phyloP scores from a whole-genome alignment of 2,329 filamentous ascomycete species.

The Endoconidiophora polonica region DNA sequence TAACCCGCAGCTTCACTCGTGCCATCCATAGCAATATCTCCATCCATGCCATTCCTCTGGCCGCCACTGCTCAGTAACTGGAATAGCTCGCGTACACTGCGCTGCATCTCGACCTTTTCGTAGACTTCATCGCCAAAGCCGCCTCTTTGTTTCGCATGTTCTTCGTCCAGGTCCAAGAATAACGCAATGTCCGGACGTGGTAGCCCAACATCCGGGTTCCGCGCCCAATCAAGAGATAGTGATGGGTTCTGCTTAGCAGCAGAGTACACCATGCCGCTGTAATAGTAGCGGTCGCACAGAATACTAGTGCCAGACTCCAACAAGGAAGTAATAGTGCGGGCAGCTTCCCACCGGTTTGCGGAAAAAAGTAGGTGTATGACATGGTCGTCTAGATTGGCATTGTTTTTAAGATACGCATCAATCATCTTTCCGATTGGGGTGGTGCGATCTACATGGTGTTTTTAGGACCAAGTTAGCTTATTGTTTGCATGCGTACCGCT shows the following conservation, averaged over 20 bases:
- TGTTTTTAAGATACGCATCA: constrained; percentile 59
- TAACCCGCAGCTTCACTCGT: constrained; percentile 7
- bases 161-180: constrained; percentile 68
- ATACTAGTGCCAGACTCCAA: constrained; percentile 55
- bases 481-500: background rate
- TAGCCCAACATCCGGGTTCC: constrained; percentile 68
- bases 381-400: constrained; percentile 65
- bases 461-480: background rate
- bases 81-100: constrained; percentile 60
- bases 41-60: constrained; percentile 15
- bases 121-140: constrained; percentile 83
- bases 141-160: constrained; percentile 56
- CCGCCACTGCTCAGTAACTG: constrained; percentile 20
- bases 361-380: constrained; percentile 81
- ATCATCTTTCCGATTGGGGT: constrained; percentile 82
- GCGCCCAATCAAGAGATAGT: constrained; percentile 63
- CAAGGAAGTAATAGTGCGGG: constrained; percentile 30
- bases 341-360: constrained; percentile 75
- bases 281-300: constrained; percentile 85
- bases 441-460: constrained; percentile 44
- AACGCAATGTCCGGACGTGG: constrained; percentile 76
- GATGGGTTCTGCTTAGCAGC: constrained; percentile 65
- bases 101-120: constrained; percentile 71
- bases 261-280: constrained; percentile 84
- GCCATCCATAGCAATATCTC: constrained; percentile 8